Conservation (phyloP, 257 asterid genomes). For the Solanum sitiens region DNA sequence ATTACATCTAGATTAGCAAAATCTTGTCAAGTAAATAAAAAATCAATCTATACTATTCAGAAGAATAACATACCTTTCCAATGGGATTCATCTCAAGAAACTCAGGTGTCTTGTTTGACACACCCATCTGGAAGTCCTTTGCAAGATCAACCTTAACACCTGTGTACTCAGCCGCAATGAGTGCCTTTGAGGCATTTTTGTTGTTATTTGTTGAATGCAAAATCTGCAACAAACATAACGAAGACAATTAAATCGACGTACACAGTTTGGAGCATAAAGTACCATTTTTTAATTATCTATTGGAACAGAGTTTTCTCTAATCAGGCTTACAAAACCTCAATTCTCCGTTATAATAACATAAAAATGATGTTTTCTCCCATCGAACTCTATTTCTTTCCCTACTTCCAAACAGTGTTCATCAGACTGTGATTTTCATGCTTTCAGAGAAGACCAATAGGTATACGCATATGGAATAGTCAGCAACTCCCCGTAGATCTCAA, state of each 20-base stretch:
- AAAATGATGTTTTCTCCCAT: background rate
- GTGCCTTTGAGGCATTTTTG: conserved; percentile 51
- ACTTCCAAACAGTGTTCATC: background rate
- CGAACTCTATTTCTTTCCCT: background rate
- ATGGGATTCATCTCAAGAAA: conserved; percentile 79
- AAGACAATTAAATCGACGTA: background rate
- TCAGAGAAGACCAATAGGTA: background rate
- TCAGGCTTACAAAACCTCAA: background rate
- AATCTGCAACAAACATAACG: conserved; percentile 15
- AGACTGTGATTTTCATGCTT: too few species aligned
- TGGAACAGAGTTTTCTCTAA: background rate
- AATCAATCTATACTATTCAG: background rate
- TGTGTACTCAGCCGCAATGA: conserved; percentile 47
- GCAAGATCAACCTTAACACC: conserved; percentile 47
- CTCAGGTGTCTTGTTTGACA: conserved; percentile 69
- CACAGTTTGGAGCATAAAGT: background rate
- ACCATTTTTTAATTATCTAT: background rate
- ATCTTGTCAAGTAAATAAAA: background rate
- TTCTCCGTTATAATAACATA: background rate
- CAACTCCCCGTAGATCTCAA: background rate
- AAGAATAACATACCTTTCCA: conserved; percentile 30
- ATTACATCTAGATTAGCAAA: conserved; percentile 31
- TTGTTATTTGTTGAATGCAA: conserved; percentile 38
- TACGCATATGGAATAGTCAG: background rate
- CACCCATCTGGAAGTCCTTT: conserved; percentile 66